Evolutionary conservation across 805 yeast genomes (phyloP).

Genomic region (Metschnikowia chrysomelidarum): DNA sequence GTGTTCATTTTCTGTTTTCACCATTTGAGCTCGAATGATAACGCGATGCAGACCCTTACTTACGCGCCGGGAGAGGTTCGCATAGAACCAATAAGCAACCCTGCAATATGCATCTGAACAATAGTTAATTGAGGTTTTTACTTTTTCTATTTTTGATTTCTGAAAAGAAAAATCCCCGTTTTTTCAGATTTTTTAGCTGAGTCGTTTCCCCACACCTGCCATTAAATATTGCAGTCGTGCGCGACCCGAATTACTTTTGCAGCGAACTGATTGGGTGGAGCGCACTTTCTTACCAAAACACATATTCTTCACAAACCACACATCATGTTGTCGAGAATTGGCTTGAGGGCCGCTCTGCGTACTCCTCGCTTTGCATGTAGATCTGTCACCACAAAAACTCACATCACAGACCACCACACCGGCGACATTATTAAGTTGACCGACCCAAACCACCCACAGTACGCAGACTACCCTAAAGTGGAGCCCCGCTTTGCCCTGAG

Average conservation of each 20-base stretch:
- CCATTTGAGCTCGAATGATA: too few relatives aligned
- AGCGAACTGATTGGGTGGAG: constrained; percentile 17
- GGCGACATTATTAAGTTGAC: constrained; percentile 40
- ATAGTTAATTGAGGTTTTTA: too few relatives aligned
- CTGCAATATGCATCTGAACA: too few relatives aligned
- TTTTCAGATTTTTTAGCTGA: too few relatives aligned
- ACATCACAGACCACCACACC: constrained; percentile 40
- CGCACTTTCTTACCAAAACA: constrained; percentile 3
- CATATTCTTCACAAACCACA: constrained; percentile 1
- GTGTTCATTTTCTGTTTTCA: not conserved
- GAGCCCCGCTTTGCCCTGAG: constrained; percentile 57
- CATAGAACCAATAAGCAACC: too few relatives aligned
- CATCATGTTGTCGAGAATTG: constrained; percentile 31
- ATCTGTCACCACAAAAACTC: constrained; percentile 32
- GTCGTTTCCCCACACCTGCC: too few relatives aligned
- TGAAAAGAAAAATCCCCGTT: too few relatives aligned
- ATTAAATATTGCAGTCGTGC: constrained; percentile 10
- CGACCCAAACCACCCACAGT: constrained; percentile 42
- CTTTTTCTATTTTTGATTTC: too few relatives aligned
- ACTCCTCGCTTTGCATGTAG: constrained; percentile 11
- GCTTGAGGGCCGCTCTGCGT: constrained; percentile 15
- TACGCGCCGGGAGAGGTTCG: too few relatives aligned
- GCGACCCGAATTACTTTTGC: constrained; percentile 14
- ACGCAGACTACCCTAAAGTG: constrained; percentile 63
- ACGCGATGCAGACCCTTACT: too few relatives aligned